Evolutionary conservation across 805 yeast genomes (phyloP).

Genomic region (Starmerella sp.): DNA sequence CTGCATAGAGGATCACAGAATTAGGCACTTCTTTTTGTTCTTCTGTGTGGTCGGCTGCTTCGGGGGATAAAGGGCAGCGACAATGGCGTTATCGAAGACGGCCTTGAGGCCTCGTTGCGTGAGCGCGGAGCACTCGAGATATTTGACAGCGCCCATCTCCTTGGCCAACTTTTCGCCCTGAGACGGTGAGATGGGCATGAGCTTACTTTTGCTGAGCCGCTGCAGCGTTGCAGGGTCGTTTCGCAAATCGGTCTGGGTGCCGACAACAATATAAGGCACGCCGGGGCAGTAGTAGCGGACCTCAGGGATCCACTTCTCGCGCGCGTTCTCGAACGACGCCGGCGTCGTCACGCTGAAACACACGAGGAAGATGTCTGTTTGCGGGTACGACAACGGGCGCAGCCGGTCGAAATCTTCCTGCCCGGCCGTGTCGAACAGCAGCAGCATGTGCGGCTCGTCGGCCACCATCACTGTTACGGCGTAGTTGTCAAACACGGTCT

Average conservation of each 20-base stretch:
- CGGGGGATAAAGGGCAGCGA: constrained; percentile 96
- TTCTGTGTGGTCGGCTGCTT: constrained; percentile 56
- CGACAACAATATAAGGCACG: constrained; percentile 92
- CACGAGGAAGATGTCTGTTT: constrained; percentile 90
- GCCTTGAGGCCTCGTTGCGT: constrained; percentile 95
- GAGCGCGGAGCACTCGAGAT: constrained; percentile 94
- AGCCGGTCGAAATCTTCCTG: constrained; percentile 98
- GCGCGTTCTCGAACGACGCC: constrained; percentile 92
- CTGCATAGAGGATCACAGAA: constrained; percentile 41
- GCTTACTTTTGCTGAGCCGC: constrained; percentile 80
- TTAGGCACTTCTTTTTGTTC: constrained; percentile 57
- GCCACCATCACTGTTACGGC: constrained; percentile 52
- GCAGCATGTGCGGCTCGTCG: constrained; percentile 94
- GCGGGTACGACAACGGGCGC: constrained; percentile 93
- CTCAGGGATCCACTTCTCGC: constrained; percentile 98
- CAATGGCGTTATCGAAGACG: constrained; percentile 97
- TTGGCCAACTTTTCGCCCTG: constrained; percentile 88
- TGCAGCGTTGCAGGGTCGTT: constrained; percentile 85
- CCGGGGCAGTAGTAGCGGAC: constrained; percentile 98
- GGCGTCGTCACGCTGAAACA: constrained; percentile 96
- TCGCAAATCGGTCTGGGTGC: constrained; percentile 91
- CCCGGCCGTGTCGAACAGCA: constrained; percentile 97
- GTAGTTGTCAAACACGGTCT: constrained; percentile 87
- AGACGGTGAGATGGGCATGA: constrained; percentile 72
- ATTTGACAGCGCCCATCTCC: constrained; percentile 89